Evolutionary conservation across 805 yeast genomes (phyloP), one percentile per base, ranked within the genome.

Genomic region (Suhomyces sp.): DNA sequence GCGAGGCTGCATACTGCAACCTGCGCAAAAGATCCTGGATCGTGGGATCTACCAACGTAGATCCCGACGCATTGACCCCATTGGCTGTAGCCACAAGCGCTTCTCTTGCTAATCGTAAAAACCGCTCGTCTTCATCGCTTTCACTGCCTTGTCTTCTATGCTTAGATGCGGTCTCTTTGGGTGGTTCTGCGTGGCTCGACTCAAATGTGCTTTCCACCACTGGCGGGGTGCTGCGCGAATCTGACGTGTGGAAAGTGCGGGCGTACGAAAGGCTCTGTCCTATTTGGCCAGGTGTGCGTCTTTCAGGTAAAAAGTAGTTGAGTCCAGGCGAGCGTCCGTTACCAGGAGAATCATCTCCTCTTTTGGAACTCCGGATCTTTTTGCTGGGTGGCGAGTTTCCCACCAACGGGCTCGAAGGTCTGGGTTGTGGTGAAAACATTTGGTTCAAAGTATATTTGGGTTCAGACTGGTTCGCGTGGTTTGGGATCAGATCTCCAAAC

Each of bases 61-160:
- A 48, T 22, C 57, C 54, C 21, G 53, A 37, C 17, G 69, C 66
- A 51, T 70, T 67, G 54, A 75, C 75, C 2, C 80, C 75, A 9
- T 57, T 60, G 10, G 78, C 77, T 0, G 82, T 78, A 22, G 83
- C 82, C 10, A 79, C 82, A 15, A 80, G 69, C 2, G 85, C 87
- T 59, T 84, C 86, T 53, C 81, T 79, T 3, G 89, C 89, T 17
- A 84, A 73, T 44, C 79, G 69, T 37, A 84, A 68, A 59, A 84
- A 84, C 48, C 76, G 71, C 41, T 78, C 71, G 60, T 84, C 88
- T 60, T 81, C 86, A 52, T 66, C 69, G 33, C 46, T 44, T n/a
- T 47, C 43, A 9, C 43, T 25, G 35, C 35, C 39, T 15, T 37
- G 44, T 10, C 33, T 35, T 24, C 43, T 20, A 12, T 17, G 19